Base-by-base conservation (phyloP, 2,329 filamentous ascomycete species). In the Achaetomium macrosporum region DNA sequence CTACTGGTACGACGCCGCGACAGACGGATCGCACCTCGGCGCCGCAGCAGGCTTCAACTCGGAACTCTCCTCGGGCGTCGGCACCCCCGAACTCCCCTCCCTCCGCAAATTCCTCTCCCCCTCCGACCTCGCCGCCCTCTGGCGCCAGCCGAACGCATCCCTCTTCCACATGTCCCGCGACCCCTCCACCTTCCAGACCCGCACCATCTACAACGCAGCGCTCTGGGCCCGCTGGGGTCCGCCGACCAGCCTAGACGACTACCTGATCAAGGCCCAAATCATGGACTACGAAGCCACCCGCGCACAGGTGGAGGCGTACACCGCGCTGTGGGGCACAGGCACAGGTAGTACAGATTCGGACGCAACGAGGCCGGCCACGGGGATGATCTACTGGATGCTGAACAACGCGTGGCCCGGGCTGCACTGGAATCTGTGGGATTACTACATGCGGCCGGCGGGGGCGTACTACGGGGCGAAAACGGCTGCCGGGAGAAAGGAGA, bases 381-480 rank as follows among this genome's bases (percentile, higher is more conserved):
- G 82, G 0, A 45, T 79, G 44, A 76, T 85, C 15, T 85, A 85
- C 67, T 85, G 82, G 82, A 85, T 85, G 82, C 64, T 85, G 49
- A 84, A 83, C 58, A 76, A 76, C 42, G 82, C 82, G 0, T 85
- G 82, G 81, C 82, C 83, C 0, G 78, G 74, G 50, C 67, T 85
- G 29, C 82, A 85, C 61, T 86, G 83, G 82, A 79, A 81, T 49
- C 66, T 84, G 6, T 83, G 84, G 61, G 82, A 85, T 59, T 81
- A 81, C 63, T 84, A 84, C 57, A 65, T 84, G 39, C 76, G 75
- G 19, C 76, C 81, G 0, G 76, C 73, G 0, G 82, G 79, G 0
- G 73, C 77, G 0, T 85, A 81, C 56, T 85, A 77, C 53, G 82
- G 83, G 3, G 73, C 75, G 15, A 84, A 84, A 63, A 7, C 25